Base-by-base conservation (phyloP, 2,329 filamentous ascomycete species). In the Penicillium sp. region DNA sequence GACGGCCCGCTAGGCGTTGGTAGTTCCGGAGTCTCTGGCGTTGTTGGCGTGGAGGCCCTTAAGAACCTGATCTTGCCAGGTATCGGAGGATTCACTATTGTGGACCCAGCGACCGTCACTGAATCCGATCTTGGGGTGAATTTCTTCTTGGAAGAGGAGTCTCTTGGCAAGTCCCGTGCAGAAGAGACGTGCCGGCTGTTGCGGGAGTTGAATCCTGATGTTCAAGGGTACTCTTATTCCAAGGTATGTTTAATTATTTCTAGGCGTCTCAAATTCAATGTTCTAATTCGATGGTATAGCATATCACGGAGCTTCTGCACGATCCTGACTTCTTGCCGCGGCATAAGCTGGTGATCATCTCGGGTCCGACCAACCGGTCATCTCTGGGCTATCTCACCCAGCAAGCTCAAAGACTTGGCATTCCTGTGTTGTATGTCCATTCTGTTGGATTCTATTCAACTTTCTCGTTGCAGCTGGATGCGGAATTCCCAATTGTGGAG, bases 61-160 rank as follows among this genome's bases (percentile, higher is more conserved):
- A 99, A 99, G 84, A 99, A 99, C 75, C 86, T 99, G n/a, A 91
- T 99, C 3, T 82, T 99, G 9, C 95, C 95, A 60, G 92, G 93
- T 3, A 91, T 98, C 70, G 96, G 95, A 9, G 87, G 88, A 28
- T 99, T 97, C 76, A 96, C 92, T 0, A 96, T 99, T 64, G 89
- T 91, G 56, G 95, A 99, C 72, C 88, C 90, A 7, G 86, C 88
- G 1, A 77, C 85, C 2, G 93, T 99, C n/a, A 83, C 82, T 1
- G 89, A 96, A 68, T 84, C 88, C 45, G 95, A 99, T 72, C 82
- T 99, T 44, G 95, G 96, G 4, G 90, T 97, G 65, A 99, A 99
- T 79, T 99, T 99, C 84, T 99, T 99, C 73, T 83, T 99, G 0
- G 92, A 97, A 64, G 88, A 95, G 70, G 82, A 84, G 53, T 90